Evolutionary conservation across 2,329 filamentous ascomycete genomes (phyloP).

Genomic region (Clonostachys rhizophaga): DNA sequence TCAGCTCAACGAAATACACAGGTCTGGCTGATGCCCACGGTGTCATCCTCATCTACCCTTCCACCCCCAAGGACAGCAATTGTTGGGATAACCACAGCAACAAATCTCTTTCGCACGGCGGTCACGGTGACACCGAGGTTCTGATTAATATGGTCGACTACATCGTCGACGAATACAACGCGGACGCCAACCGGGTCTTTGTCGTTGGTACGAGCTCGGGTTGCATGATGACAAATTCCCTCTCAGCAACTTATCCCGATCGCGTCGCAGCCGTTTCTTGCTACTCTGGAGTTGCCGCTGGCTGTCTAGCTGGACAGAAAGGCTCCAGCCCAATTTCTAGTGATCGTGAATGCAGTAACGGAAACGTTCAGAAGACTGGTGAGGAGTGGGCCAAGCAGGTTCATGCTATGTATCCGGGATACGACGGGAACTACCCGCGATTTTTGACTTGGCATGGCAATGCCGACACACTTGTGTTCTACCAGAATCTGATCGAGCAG

Average conservation of each 20-base stretch:
- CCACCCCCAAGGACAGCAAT: constrained; percentile 23
- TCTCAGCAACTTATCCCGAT: constrained; percentile 39
- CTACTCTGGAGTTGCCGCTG: constrained; percentile 37
- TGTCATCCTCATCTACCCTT: constrained; percentile 47
- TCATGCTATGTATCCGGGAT: constrained; percentile 39
- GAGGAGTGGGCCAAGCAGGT: constrained; percentile 43
- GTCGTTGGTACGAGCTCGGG: constrained; percentile 29
- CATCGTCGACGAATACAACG: constrained; percentile 39
- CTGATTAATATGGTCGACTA: constrained; percentile 50
- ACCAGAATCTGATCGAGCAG: constrained; percentile 5
- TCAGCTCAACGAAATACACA: constrained; percentile 38
- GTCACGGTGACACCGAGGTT: constrained; percentile 43
- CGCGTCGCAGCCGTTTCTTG: constrained; percentile 36
- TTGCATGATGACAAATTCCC: constrained; percentile 26
- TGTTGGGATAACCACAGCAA: constrained; percentile 56
- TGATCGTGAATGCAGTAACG: constrained; percentile 44
- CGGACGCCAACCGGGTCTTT: constrained; percentile 39
- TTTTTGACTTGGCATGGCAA: constrained; percentile 57
- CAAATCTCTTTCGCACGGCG: constrained; percentile 39
- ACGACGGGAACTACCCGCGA: constrained; percentile 41
- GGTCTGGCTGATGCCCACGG: constrained; percentile 45
- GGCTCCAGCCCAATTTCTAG: constrained; percentile 10
- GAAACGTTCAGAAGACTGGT: constrained; percentile 32
- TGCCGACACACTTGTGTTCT: constrained; percentile 24
- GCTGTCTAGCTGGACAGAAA: constrained; percentile 27